phyloP scores from a whole-genome alignment of 768 basidiomycete genomes.

The Auricularia heimuer region DNA sequence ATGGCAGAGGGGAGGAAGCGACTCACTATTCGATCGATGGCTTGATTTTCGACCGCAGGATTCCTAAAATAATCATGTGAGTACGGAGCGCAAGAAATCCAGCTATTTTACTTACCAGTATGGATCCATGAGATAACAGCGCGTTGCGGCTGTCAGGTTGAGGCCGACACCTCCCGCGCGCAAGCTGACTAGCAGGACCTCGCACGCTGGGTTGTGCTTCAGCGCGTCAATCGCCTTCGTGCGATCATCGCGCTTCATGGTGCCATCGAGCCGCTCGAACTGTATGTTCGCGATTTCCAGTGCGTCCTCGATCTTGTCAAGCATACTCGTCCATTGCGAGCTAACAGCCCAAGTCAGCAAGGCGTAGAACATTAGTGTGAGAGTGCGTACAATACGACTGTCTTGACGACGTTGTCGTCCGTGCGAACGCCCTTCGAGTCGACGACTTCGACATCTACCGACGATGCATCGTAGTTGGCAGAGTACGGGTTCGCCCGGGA shows the following conservation, averaged over 20 bases:
- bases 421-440: constrained; percentile 62
- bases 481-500: constrained; percentile 83
- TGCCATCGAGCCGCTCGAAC: constrained; percentile 90
- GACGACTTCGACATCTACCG: constrained; percentile 66
- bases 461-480: constrained; percentile 69
- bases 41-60: constrained; percentile 94
- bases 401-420: constrained; percentile 70
- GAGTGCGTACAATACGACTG: constrained; percentile 82
- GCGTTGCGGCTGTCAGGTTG: constrained; percentile 89
- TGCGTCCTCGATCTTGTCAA: constrained; percentile 91
- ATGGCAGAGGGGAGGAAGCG: background rate
- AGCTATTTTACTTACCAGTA: constrained; percentile 55
- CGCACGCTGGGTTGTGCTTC: constrained; percentile 80
- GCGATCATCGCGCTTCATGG: constrained; percentile 95
- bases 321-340: constrained; percentile 92
- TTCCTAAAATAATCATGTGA: constrained; percentile 45
- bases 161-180: constrained; percentile 96
- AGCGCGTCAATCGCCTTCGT: constrained; percentile 86
- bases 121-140: constrained; percentile 93
- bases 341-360: constrained; percentile 27
- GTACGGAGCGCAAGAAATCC: constrained; percentile 3
- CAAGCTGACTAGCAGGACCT: constrained; percentile 90
- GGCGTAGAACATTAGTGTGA: constrained; percentile 7
- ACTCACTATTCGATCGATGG: constrained; percentile 91
- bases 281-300: constrained; percentile 71